phyloP scores from a whole-genome alignment of 192 early-diverging fungal genomes.

The Funneliformis geosporum region DNA sequence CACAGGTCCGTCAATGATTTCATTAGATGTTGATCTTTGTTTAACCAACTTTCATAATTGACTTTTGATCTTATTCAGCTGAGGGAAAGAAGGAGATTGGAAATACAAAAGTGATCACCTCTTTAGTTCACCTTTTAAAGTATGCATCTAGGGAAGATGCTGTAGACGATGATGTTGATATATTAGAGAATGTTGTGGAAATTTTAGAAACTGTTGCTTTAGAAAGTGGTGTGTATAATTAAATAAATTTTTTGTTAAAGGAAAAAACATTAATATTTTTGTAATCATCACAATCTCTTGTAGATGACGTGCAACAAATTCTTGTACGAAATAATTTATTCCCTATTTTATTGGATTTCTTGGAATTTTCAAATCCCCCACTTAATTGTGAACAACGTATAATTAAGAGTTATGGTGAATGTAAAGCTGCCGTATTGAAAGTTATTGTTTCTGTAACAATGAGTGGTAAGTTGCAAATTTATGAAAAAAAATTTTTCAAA shows the following conservation, averaged over 20 bases:
- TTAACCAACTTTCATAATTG: neutral
- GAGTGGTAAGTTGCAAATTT: conserved; percentile 22
- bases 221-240: conserved; percentile 39
- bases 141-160: conserved; percentile 7
- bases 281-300: neutral
- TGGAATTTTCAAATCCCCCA: conserved; percentile 44
- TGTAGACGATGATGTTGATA: conserved; percentile 14
- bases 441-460: conserved; percentile 48
- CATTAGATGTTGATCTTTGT: neutral
- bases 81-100: conserved; percentile 20
- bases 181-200: conserved; percentile 40
- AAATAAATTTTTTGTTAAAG: neutral
- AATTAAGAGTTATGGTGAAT: conserved; percentile 50
- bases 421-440: conserved; percentile 47
- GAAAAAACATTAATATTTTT: too few relatives aligned
- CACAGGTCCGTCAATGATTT: conserved; percentile 10
- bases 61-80: neutral
- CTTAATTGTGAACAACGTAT: conserved; percentile 49
- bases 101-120: neutral
- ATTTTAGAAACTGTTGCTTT: conserved; percentile 39
- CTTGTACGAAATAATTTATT: conserved; percentile 42
- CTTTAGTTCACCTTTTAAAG: conserved; percentile 18
- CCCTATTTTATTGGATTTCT: conserved; percentile 42
- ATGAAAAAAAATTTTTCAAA: too few relatives aligned
- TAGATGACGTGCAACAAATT: conserved; percentile 45